Evolutionary conservation across 169 alveolate genomes (phyloP), one percentile per base, ranked within the genome.

Genomic region (Cystoisospora suis): DNA sequence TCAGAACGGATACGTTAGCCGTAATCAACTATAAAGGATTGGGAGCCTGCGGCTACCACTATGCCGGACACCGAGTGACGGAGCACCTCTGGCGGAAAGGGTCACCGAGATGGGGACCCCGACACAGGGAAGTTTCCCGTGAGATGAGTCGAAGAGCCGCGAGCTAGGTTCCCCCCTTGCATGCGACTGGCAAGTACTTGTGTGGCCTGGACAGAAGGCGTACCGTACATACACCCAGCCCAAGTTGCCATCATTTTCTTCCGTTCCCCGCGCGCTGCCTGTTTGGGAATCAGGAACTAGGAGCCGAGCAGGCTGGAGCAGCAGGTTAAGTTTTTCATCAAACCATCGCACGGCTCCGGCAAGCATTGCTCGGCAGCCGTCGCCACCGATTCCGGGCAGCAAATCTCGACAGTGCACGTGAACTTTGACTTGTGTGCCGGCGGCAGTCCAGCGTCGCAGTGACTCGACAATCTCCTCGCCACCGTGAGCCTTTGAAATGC

Each of bases 181-280:
- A n/a, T n/a, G n/a, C n/a, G n/a, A n/a, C n/a, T n/a, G n/a, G n/a
- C n/a, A n/a, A n/a, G n/a, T n/a, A n/a, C n/a, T n/a, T n/a, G n/a
- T n/a, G n/a, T n/a, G n/a, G n/a, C n/a, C n/a, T n/a, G n/a, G n/a
- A n/a, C n/a, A n/a, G n/a, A n/a, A n/a, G n/a, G 7, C 58, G 0
- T 72, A 72, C 83, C 83, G 83, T 27, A 72, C 44, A 38, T 72
- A 72, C 2, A 72, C 47, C 83, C 83, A 72, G n/a, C 83, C 83
- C 23, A 72, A 1, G 34, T 72, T 29, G 27, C 45, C 27, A 34
- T 12, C 38, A 9, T 61, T 12, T 53, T 12, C 65, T 53, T 53
- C 65, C 23, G 29, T 53, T 53, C 65, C 23, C 23, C 65, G 12
- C 23, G 65, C 65, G 65, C 65, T 53, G 65, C 65, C 23, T 12